Base-by-base conservation (phyloP, 805 yeast genomes). In the Kodamaea sagamina region DNA sequence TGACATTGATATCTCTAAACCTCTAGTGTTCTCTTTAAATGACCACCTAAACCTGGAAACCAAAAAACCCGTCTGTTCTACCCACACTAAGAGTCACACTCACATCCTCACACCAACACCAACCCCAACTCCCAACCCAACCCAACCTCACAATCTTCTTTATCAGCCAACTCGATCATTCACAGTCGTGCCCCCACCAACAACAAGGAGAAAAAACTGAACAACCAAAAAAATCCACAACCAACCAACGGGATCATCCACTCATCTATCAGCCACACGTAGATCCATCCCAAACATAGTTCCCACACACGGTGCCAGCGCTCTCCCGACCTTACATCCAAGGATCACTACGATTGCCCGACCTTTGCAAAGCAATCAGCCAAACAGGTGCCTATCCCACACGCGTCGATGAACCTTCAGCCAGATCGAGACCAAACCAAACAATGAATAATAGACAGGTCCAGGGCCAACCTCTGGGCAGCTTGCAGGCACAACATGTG, bases 401-500 rank as follows among this genome's bases (percentile, higher is more conserved):
- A 21, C 24, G 24, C 24, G 24, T 21, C 24, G 24, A 21, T 21
- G 24, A 21, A 21, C 24, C 24, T 21, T 47, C 56, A 55, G 8
- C 24, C 24, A 17, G 18, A 29, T 17, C 34, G 17, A 41, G 55
- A 48, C 49, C 58, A 49, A 39, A 54, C 41, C 47, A 21, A 21
- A 44, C 36, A 11, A 41, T 41, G 45, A 42, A 42, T 19, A 41
- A 29, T 31, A 42, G 45, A 26, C 50, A 47, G 37, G 48, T 47
- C 31, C 65, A 57, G 39, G 66, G 63, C 25, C 59, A 48, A 29
- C 46, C 46, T 39, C 68, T 55, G 46, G 61, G 61, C 9, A 65
- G 61, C 45, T 51, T 67, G 40, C 75, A 69, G 42, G 68, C 72
- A 21, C 75, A 71, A 47, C 75, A 69, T 50, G 58, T 68, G 12